Conservation (phyloP, 192 early-diverging fungal genomes). For the Linnemannia zychae region DNA sequence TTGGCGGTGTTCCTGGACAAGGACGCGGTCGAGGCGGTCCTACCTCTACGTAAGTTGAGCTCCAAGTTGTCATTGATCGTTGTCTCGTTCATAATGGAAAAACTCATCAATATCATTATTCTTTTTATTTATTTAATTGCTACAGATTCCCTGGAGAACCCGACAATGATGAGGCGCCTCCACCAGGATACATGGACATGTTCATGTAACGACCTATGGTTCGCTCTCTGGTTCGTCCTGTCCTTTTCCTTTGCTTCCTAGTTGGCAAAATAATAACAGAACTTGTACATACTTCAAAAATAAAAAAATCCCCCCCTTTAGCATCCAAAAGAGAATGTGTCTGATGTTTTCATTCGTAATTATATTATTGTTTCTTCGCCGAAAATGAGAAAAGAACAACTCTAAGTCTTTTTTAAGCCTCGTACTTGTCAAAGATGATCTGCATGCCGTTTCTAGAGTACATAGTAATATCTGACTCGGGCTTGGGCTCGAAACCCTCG, state of each 20-base stretch:
- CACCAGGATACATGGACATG: slow-evolving; percentile 74
- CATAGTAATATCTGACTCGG: slow-evolving; percentile 55
- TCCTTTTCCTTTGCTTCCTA: background rate
- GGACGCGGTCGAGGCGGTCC: slow-evolving; percentile 51
- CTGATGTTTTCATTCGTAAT: background rate
- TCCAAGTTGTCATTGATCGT: background rate
- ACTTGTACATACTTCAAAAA: background rate
- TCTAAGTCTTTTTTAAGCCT: slow-evolving; percentile 13
- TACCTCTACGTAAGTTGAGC: background rate
- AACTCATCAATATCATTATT: slow-evolving; percentile 11
- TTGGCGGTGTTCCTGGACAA: slow-evolving; percentile 26
- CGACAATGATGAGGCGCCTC: slow-evolving; percentile 81
- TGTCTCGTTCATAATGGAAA: no score
- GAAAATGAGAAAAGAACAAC: background rate
- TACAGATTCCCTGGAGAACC: slow-evolving; percentile 71
- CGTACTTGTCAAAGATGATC: slow-evolving; percentile 48
- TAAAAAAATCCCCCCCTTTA: background rate
- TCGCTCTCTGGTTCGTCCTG: background rate
- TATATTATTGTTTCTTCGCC: background rate
- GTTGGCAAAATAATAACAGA: background rate
- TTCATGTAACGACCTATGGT: slow-evolving; percentile 50
- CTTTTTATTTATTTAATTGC: slow-evolving; percentile 12
- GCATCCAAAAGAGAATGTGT: background rate
- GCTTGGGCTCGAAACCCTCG: slow-evolving; percentile 50
- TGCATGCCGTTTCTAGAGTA: slow-evolving; percentile 54